Evolutionary conservation across 495 filamentous ascomycete genomes (phyloP).

Genomic region (Neurospora sp.): DNA sequence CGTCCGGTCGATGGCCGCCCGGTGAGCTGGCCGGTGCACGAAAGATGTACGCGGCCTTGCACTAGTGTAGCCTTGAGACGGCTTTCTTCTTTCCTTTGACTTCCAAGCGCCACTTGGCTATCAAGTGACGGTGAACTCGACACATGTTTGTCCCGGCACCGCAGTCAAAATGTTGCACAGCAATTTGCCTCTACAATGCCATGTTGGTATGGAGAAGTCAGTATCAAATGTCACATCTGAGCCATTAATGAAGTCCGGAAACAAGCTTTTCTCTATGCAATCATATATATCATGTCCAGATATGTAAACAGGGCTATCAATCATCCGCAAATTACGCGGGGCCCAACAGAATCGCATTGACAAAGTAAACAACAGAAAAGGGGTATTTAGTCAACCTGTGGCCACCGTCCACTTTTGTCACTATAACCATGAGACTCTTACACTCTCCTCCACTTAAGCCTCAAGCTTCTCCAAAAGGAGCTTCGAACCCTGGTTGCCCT

Average conservation of each 20-base stretch:
- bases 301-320: slow-evolving; percentile 6
- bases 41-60: not conserved
- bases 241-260: not conserved
- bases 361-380: not conserved
- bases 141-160: not conserved
- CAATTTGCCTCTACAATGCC: not conserved
- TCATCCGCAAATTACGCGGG: not conserved
- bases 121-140: not conserved
- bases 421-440: not conserved
- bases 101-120: not conserved
- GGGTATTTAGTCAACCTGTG: not conserved
- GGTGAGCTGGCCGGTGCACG: not conserved
- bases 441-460: not conserved
- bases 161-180: not conserved
- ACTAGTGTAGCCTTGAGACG: not conserved
- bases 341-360: not conserved
- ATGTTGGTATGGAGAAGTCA: not conserved
- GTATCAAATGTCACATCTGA: not conserved
- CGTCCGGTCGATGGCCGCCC: not conserved
- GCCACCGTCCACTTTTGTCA: not conserved
- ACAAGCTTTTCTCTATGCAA: not conserved
- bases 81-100: not conserved
- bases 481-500: slow-evolving; percentile 46
- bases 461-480: not conserved
- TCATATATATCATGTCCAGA: not conserved